These are phyloP conservation scores for Panicum hallii DNA, from an alignment of 202 grass and related monocot species.

Conservation along the genomic window DNA sequence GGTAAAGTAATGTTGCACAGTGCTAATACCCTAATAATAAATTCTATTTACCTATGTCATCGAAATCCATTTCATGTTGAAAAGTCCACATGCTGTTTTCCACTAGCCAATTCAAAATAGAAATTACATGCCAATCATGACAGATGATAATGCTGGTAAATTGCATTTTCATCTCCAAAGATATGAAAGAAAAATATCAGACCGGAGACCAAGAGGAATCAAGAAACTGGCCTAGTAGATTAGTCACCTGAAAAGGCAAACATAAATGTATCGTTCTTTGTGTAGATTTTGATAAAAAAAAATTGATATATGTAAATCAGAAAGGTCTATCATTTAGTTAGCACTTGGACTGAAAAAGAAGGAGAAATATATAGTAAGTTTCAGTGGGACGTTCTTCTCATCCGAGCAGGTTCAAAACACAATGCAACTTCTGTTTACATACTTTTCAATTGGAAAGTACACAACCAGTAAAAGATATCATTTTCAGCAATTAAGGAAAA, in stretches of 20 bases:
- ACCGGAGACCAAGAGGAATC: slow-evolving; percentile 72
- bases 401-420: neutral
- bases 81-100: slow-evolving; percentile 20
- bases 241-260: slow-evolving; percentile 72
- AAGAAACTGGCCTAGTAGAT: slow-evolving; percentile 77
- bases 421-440: slow-evolving; percentile 22
- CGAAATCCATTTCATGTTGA: neutral
- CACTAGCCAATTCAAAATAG: slow-evolving; percentile 18
- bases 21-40: slow-evolving; percentile 1
- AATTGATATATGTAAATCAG: neutral
- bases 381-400: slow-evolving; percentile 22
- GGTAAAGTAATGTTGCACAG: neutral
- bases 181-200: slow-evolving; percentile 44
- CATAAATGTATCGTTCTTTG: slow-evolving; percentile 9
- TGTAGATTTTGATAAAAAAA: slow-evolving; percentile 10
- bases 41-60: slow-evolving; percentile 17
- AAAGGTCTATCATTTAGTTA: slow-evolving; percentile 6
- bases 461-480: slow-evolving; percentile 11
- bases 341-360: neutral
- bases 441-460: slow-evolving; percentile 12
- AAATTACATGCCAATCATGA: neutral
- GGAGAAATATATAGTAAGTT: neutral
- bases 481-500: slow-evolving; percentile 34
- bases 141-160: slow-evolving; percentile 20
- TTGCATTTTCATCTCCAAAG: slow-evolving; percentile 1